Percentiles rank a stretch among this genome's conserved stretches.
These are phyloP conservation scores for Aspergillus kassunensis DNA, from an alignment of 495 filamentous ascomycete genomes.

Conservation along the genomic window DNA sequence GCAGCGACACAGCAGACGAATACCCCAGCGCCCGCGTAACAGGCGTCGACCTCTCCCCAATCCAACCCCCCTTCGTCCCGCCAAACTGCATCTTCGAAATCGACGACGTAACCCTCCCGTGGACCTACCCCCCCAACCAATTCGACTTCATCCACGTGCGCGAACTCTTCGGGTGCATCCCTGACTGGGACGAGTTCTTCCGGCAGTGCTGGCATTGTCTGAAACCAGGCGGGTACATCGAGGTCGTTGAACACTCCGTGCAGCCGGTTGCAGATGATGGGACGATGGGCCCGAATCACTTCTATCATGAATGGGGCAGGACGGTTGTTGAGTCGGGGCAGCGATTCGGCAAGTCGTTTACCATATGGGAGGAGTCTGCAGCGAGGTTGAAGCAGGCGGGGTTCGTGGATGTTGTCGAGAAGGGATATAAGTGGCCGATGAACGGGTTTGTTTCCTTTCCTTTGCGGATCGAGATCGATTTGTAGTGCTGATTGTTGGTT, in stretches of 20 bases:
- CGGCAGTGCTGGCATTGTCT: conserved; percentile 34
- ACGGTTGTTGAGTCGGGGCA: conserved; percentile 49
- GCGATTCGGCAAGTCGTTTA: conserved; percentile 46
- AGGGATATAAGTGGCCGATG: conserved; percentile 56
- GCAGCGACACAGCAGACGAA: conserved; percentile 47
- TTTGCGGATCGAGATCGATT: too few relatives aligned
- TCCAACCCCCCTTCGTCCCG: conserved; percentile 39
- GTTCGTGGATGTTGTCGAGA: conserved; percentile 56
- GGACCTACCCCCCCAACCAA: conserved; percentile 47
- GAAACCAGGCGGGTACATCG: conserved; percentile 65
- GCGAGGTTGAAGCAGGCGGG: conserved; percentile 42
- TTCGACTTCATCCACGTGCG: conserved; percentile 69
- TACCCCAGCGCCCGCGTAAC: conserved; percentile 42
- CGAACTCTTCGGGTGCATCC: conserved; percentile 53
- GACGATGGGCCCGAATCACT: conserved; percentile 46
- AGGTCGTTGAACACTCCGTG: conserved; percentile 55
- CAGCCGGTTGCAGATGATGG: conserved; percentile 45
- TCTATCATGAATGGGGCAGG: conserved; percentile 49
- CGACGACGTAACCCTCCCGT: conserved; percentile 52
- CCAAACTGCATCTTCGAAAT: conserved; percentile 54
- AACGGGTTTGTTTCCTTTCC: conserved; percentile 16
- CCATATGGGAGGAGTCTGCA: conserved; percentile 41
- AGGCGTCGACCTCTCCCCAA: conserved; percentile 46
- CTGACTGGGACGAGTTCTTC: conserved; percentile 53
- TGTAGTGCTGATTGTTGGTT: neutral